Base-by-base conservation (phyloP, 2,329 filamentous ascomycete genomes). In the Colletotrichum lini region DNA sequence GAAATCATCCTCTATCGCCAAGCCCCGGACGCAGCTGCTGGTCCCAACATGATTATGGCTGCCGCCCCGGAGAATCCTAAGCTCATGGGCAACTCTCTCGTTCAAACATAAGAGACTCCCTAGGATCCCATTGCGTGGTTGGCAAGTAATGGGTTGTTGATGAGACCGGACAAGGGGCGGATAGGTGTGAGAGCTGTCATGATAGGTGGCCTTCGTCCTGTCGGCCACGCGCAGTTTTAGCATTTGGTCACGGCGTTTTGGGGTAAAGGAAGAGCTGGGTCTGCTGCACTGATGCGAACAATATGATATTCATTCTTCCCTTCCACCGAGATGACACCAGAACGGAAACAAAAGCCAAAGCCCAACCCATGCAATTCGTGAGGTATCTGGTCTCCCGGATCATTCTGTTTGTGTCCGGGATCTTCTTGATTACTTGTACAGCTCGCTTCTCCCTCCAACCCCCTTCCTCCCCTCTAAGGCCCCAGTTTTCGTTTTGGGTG, bases 1-100 rank as follows among this genome's bases (percentile, higher is more conserved):
- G 96, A 99, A 84, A 99, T 99, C 80, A 95, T 98, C 70, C 91
- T 99, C 63, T 98, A 93, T 85, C 92, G 96, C 75, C 96, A 98
- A 81, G 87, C 90, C 21, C 89, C 90, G 8, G 90, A 92, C 73
- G 83, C 87, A 58, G 81, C 83, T 52, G 83, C 81, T 74, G 82
- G 79, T 58, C 83, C 84, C 62, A 76, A 79, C 62, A 79, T 67
- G 63, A 73, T 74, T 18, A 73, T 86, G 49, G 82, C 82, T 12
- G 81, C 83, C n/a, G 79, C 79, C n/a, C 82, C 84, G 2, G 85
- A 87, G 74, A 84, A 82, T 74, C 84, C 86, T 65, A 81, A 84
- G 42, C 78, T 83, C 3, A 82, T 84, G 16, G 82, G 83, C 7
- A 38, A 30, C 2, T 77, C 79, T 65, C 73, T 75, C 3, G 77